phyloP scores from a whole-genome alignment of 1,139 yeast species.

The Scheffersomyces titani region DNA sequence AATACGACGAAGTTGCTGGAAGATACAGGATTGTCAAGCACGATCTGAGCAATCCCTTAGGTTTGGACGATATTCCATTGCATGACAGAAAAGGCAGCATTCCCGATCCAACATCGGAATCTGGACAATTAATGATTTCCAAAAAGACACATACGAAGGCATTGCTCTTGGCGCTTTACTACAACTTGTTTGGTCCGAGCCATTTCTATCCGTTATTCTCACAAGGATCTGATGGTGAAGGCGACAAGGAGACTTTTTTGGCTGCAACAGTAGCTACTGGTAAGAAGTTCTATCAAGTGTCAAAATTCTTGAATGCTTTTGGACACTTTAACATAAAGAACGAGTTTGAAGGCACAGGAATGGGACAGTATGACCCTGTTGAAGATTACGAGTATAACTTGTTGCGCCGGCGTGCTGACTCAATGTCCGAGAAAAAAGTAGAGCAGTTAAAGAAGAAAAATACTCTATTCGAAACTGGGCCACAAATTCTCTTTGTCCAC shows the following conservation, averaged over 20 bases:
- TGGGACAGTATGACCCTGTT: slow-evolving; percentile 73
- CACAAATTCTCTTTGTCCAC: slow-evolving; percentile 59
- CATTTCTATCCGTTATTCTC: slow-evolving; percentile 82
- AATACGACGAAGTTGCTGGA: slow-evolving; percentile 33
- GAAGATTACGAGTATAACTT: slow-evolving; percentile 45
- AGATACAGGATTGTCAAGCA: slow-evolving; percentile 11
- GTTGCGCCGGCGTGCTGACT: slow-evolving; percentile 4
- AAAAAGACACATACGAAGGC: slow-evolving; percentile 67
- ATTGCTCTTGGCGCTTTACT: slow-evolving; percentile 68
- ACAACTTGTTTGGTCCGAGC: slow-evolving; percentile 77
- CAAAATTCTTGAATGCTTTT: slow-evolving; percentile 52
- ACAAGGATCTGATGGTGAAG: slow-evolving; percentile 87
- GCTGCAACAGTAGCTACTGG: slow-evolving; percentile 73
- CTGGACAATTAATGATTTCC: slow-evolving; percentile 76
- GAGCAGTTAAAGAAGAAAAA: slow-evolving; percentile 12
- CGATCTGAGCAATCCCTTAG: slow-evolving; percentile 1
- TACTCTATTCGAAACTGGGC: slow-evolving; percentile 26
- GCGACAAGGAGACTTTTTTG: slow-evolving; percentile 86
- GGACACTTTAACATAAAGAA: slow-evolving; percentile 47
- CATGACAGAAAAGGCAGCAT: slow-evolving; percentile 71
- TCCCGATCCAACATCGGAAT: slow-evolving; percentile 81
- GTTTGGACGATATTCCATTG: slow-evolving; percentile 45
- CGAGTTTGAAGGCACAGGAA: slow-evolving; percentile 61
- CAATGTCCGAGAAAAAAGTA: slow-evolving; percentile 10
- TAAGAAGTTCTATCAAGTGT: slow-evolving; percentile 69